Evolutionary conservation across 2,329 filamentous ascomycete genomes (phyloP), one percentile per base, ranked within the genome.

Genomic region (Neopestalotiopsis clavispora): DNA sequence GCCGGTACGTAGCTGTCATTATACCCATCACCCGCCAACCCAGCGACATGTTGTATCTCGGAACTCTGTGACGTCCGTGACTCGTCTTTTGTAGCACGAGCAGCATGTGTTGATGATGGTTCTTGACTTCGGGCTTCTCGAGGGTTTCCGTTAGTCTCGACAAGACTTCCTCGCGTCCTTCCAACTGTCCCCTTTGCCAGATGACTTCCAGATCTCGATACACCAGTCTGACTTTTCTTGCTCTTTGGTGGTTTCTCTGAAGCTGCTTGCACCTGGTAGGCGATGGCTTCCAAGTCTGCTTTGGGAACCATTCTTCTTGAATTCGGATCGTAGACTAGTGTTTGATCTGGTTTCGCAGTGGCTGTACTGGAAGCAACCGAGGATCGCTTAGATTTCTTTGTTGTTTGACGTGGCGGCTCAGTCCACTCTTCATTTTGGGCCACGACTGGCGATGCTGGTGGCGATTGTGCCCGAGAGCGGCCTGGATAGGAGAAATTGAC

Each of bases 261-360:
- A 17, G 79, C 77, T 67, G 84, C 79, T 30, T 79, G 75, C 4
- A 84, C 74, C 40, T 75, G 78, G 67, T 84, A 81, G 65, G 86
- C 83, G 59, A 70, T 62, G 63, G 69, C 38, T 71, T 81, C 60
- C 20, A 87, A 71, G 32, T 86, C 80, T 5, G 76, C 77, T 66
- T 79, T 84, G 3, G 86, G 84, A 3, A 91, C 83, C 83, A 91
- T 89, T 69, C 89, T 86, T 72, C 89, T 84, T 17, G 90, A 90
- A 72, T 91, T 91, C n/a, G 89, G 84, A 71, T 91, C 89, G 73
- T 90, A 90, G 61, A 92, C 86, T 77, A 92, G 70, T 70, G 72
- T 23, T 72, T 71, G 71, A 3, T 71, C 71, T 0, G 78, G 73
- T 32, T 73, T 72, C 7, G 69, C 70, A 34, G 28, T 20, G 60